Evolutionary conservation across 2,329 filamentous ascomycete species (phyloP), one percentile per base, ranked within the genome.

Genomic region (Exophiala bonariae): DNA sequence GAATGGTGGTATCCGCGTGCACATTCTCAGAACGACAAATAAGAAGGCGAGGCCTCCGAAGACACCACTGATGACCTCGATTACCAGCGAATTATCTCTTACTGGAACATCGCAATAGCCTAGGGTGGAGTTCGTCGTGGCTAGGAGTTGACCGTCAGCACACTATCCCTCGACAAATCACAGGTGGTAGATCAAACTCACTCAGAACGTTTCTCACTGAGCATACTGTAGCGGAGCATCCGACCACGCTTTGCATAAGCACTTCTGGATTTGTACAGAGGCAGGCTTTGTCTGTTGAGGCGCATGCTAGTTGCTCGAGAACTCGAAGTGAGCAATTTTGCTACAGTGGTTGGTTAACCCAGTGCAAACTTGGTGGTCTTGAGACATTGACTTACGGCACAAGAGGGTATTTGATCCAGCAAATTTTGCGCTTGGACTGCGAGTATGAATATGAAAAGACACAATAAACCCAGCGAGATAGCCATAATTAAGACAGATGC

Each of bases 31-130:
- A 9, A 43, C 9, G 14, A 34, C 28, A 6, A 34, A 16, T 10
- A 43, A 6, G 10, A 34, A 14, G 13, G 20, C 40, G 16, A 43
- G 10, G 11, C 14, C 28, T 4, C 40, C 40, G 18, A 43, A 43
- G 28, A 34, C 23, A 11, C 23, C 40, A 43, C 20, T 34, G 13
- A 43, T 33, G 20, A 33, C 16, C 11, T 43, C 23, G 4, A 43
- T 11, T 4, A 32, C 20, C 19, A 16, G 11, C 4, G 40, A 43
- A 17, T 43, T n/a, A 43, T 43, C 40, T 23, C 20, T 16, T 19
- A 16, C 31, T 17, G 40, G 40, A 18, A 32, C 30, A 23, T 34
- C 40, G 28, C 40, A 43, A 18, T 33, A 33, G 16, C 6, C 4
- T 7, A 43, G 30, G 9, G 40, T 43, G 5, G n/a, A 7, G 30